Conservation (phyloP, 1,284 basidiomycete genomes). For the Pseudozyma thailandica region DNA sequence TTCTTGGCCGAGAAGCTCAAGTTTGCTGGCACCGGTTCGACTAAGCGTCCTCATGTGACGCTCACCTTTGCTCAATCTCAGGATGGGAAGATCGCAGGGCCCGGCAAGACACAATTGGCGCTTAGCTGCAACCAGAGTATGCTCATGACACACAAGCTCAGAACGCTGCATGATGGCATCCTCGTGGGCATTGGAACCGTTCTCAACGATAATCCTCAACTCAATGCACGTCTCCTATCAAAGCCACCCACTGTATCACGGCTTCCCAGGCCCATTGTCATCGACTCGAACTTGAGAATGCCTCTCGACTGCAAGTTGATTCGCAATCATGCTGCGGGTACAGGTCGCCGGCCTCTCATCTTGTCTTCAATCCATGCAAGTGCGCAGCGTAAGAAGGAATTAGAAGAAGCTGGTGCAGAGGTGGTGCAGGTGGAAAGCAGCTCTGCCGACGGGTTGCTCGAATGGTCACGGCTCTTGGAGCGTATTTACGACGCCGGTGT, state of each 20-base stretch:
- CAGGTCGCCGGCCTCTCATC: conserved; percentile 80
- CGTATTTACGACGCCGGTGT: conserved; percentile 71
- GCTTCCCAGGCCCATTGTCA: conserved; percentile 82
- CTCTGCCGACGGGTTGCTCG: conserved; percentile 20
- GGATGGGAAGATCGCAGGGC: conserved; percentile 90
- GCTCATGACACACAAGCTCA: conserved; percentile 88
- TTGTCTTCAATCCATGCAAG: conserved; percentile 70
- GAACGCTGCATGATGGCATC: conserved; percentile 87
- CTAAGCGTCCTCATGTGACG: conserved; percentile 71
- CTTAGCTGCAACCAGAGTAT: conserved; percentile 88
- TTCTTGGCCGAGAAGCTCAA: conserved; percentile 17
- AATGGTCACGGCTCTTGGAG: conserved; percentile 43
- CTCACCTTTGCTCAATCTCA: conserved; percentile 95
- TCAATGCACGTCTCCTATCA: conserved; percentile 74
- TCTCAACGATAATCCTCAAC: conserved; percentile 88
- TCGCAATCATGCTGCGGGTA: conserved; percentile 74
- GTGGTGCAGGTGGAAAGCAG: conserved; percentile 64
- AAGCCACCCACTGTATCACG: conserved; percentile 37
- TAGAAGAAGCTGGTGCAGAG: conserved; percentile 69
- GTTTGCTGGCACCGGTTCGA: background rate
- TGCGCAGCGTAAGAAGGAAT: conserved; percentile 39
- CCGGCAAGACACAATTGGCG: conserved; percentile 78
- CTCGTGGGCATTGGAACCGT: conserved; percentile 90
- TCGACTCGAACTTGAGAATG: conserved; percentile 81
- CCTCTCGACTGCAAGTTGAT: conserved; percentile 79